phyloP scores from a whole-genome alignment of 2,329 filamentous ascomycete genomes.

The Anthostomella pinea region DNA sequence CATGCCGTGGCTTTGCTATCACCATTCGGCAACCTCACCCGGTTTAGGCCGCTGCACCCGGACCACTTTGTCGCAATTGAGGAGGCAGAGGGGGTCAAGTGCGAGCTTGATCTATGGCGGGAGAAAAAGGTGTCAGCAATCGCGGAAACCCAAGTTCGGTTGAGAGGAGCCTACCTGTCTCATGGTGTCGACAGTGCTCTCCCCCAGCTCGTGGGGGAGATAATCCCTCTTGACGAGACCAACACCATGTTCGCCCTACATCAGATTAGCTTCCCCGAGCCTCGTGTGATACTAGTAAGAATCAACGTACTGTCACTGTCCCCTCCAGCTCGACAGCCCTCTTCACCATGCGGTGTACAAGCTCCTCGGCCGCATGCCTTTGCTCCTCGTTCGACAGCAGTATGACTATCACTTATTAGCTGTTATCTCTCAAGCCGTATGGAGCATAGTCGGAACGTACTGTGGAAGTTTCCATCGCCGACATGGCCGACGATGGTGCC shows the following conservation, averaged over 20 bases:
- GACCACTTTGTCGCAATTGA: slow-evolving; percentile 69
- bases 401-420: slow-evolving; percentile 40
- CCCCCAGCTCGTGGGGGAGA: slow-evolving; percentile 72
- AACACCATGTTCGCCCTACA: slow-evolving; percentile 74
- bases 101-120: slow-evolving; percentile 67
- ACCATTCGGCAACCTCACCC: slow-evolving; percentile 47
- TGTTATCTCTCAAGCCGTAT: neutral
- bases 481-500: slow-evolving; percentile 69
- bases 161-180: slow-evolving; percentile 63
- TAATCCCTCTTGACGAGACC: slow-evolving; percentile 84
- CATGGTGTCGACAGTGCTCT: slow-evolving; percentile 76
- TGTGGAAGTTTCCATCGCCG: slow-evolving; percentile 77
- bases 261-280: slow-evolving; percentile 5
- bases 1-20: too few species aligned
- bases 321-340: slow-evolving; percentile 81
- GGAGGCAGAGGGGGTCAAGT: slow-evolving; percentile 70
- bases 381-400: slow-evolving; percentile 64
- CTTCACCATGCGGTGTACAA: slow-evolving; percentile 84
- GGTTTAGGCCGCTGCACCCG: slow-evolving; percentile 55
- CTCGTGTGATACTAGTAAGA: too few species aligned
- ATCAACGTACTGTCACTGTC: slow-evolving; percentile 61
- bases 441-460: slow-evolving; percentile 29
- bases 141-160: neutral
- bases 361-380: slow-evolving; percentile 61
- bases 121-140: slow-evolving; percentile 8